Percentiles rank a stretch among this genome's conserved stretches.
Evolutionary conservation across 345 rosid genomes (phyloP).

Genomic region (sweet orange (Citrus sinensis)): DVS_A1.0 CM039164.1:24649501-24650000

Average conservation of each 20-base stretch:
- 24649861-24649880: slow-evolving; percentile 82
- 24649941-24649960: slow-evolving; percentile 84
- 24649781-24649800: neutral
- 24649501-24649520: slow-evolving; percentile 86
- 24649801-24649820: neutral
- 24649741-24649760: neutral
- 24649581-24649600: slow-evolving; percentile 1
- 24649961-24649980: slow-evolving; percentile 91
- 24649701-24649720: neutral
- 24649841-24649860: neutral
- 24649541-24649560: slow-evolving; percentile 96
- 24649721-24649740: neutral
- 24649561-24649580: slow-evolving; percentile 65
- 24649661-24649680: neutral
- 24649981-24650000: slow-evolving; percentile 93
- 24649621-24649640: neutral
- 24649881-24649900: slow-evolving; percentile 88
- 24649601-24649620: neutral
- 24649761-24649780: neutral
- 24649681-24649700: neutral
- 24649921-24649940: slow-evolving; percentile 77
- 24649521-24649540: slow-evolving; percentile 92
- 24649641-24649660: neutral
- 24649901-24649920: slow-evolving; percentile 74
- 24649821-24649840: neutral